Conservation (phyloP, 2,329 filamentous ascomycete genomes). For the Ustulina deusta region DNA sequence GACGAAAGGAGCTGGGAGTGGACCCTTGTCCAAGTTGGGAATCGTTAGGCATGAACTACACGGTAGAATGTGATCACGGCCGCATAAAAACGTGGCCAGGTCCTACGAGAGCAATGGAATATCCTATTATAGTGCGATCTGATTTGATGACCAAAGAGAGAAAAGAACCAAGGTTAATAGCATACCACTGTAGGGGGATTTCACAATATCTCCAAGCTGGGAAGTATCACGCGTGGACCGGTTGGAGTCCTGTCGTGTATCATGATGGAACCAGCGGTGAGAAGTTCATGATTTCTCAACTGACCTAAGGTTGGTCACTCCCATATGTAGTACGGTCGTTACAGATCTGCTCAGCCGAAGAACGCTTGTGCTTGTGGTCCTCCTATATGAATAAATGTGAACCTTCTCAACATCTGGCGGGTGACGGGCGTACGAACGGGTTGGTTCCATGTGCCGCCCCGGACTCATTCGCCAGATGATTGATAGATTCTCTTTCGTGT, state of each 20-base stretch:
- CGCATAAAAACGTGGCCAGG: slow-evolving; percentile 50
- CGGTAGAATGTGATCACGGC: slow-evolving; percentile 48
- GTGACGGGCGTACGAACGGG: slow-evolving; percentile 24
- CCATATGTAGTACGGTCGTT: slow-evolving; percentile 34
- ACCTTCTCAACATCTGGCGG: background rate
- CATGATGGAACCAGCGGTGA: slow-evolving; percentile 48
- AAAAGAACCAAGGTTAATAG: slow-evolving; percentile 14
- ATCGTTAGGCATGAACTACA: slow-evolving; percentile 49
- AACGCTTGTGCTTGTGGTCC: slow-evolving; percentile 13
- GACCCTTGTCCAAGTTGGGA: slow-evolving; percentile 36
- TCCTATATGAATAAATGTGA: slow-evolving; percentile 15
- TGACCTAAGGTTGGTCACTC: slow-evolving; percentile 32
- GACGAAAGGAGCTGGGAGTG: slow-evolving; percentile 27
- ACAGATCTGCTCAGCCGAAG: slow-evolving; percentile 40
- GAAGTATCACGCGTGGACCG: slow-evolving; percentile 42
- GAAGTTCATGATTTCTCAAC: slow-evolving; percentile 33
- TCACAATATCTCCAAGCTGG: slow-evolving; percentile 36
- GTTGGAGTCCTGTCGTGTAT: slow-evolving; percentile 38
- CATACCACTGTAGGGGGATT: slow-evolving; percentile 36
- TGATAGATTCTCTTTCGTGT: slow-evolving; percentile 34
- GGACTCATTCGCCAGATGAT: slow-evolving; percentile 12
- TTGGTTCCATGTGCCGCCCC: slow-evolving; percentile 28
- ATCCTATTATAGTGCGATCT: slow-evolving; percentile 48
- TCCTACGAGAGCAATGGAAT: slow-evolving; percentile 47
- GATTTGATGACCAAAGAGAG: slow-evolving; percentile 42